Conservation (phyloP, 2,329 filamentous ascomycete genomes). For the Cordyceps militaris region DNA sequence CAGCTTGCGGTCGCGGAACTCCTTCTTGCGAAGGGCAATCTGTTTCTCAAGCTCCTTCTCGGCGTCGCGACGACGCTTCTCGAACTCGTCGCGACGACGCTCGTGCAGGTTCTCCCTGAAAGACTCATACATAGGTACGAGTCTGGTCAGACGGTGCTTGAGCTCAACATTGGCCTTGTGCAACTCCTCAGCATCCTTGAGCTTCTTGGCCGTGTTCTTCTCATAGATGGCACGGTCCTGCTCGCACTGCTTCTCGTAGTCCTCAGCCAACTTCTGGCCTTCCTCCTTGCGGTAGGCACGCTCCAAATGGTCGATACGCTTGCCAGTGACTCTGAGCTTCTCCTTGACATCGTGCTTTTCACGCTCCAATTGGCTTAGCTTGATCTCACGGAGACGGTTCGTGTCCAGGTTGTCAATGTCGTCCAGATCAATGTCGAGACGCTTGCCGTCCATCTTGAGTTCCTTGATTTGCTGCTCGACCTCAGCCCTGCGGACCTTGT, state of each 20-base stretch:
- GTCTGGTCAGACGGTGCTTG: slow-evolving; percentile 81
- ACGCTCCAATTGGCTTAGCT: slow-evolving; percentile 90
- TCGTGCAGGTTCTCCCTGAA: slow-evolving; percentile 80
- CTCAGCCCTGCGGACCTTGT: slow-evolving; percentile 86
- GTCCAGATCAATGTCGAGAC: slow-evolving; percentile 65
- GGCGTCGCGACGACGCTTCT: slow-evolving; percentile 84
- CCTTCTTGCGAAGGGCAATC: slow-evolving; percentile 80
- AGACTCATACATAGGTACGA: slow-evolving; percentile 75
- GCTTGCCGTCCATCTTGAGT: slow-evolving; percentile 81
- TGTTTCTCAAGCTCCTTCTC: slow-evolving; percentile 91
- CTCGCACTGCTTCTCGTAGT: slow-evolving; percentile 78
- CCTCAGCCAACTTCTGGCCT: slow-evolving; percentile 78
- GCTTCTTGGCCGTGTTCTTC: slow-evolving; percentile 65
- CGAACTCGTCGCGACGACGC: slow-evolving; percentile 88
- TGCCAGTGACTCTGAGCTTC: slow-evolving; percentile 82
- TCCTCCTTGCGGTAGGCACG: slow-evolving; percentile 96
- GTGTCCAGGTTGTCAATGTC: slow-evolving; percentile 83
- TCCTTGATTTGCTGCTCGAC: slow-evolving; percentile 88
- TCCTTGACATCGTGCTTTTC: slow-evolving; percentile 97
- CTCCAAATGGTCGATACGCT: slow-evolving; percentile 94
- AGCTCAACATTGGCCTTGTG: slow-evolving; percentile 88
- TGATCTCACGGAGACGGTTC: slow-evolving; percentile 85
- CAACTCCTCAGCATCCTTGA: slow-evolving; percentile 75
- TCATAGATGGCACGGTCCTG: slow-evolving; percentile 76
- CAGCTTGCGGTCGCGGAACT: slow-evolving; percentile 74